Evolutionary conservation across 805 yeast genomes (phyloP).

Genomic region (Clavispora vitiphila): DNA sequence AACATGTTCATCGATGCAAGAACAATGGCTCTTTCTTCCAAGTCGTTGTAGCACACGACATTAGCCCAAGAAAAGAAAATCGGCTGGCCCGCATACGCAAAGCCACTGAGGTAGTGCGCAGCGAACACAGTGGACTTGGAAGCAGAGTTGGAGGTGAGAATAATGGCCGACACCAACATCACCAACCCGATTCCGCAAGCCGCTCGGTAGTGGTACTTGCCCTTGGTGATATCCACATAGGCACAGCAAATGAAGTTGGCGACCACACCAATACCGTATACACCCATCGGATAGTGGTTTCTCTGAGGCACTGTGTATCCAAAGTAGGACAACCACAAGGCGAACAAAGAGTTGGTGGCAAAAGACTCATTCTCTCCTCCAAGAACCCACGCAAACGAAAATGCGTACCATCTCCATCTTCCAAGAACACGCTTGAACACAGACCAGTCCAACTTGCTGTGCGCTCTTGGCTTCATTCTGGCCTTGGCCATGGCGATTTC

Average conservation of each 20-base stretch:
- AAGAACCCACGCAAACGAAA: slow-evolving; percentile 46
- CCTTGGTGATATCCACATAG: slow-evolving; percentile 36
- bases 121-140: slow-evolving; percentile 37
- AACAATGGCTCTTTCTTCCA: slow-evolving; percentile 60
- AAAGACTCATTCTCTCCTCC: slow-evolving; percentile 48
- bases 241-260: slow-evolving; percentile 41
- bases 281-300: slow-evolving; percentile 53
- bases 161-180: slow-evolving; percentile 43
- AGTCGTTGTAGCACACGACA: slow-evolving; percentile 51
- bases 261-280: slow-evolving; percentile 46
- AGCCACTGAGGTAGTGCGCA: slow-evolving; percentile 53
- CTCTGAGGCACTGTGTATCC: slow-evolving; percentile 40
- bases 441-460: slow-evolving; percentile 15
- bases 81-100: slow-evolving; percentile 56
- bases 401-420: slow-evolving; percentile 56
- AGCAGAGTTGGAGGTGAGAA: slow-evolving; percentile 41
- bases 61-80: slow-evolving; percentile 63
- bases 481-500: slow-evolving; percentile 7
- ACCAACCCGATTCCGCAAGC: slow-evolving; percentile 40
- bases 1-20: slow-evolving; percentile 65
- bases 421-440: slow-evolving; percentile 36
- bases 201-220: slow-evolving; percentile 42
- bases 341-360: slow-evolving; percentile 42
- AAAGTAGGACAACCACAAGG: slow-evolving; percentile 41
- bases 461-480: slow-evolving; percentile 6